These are phyloP conservation scores for Ceratobasidium sp. DNA, from an alignment of 1,284 basidiomycete species.

Conservation along the genomic window DNA sequence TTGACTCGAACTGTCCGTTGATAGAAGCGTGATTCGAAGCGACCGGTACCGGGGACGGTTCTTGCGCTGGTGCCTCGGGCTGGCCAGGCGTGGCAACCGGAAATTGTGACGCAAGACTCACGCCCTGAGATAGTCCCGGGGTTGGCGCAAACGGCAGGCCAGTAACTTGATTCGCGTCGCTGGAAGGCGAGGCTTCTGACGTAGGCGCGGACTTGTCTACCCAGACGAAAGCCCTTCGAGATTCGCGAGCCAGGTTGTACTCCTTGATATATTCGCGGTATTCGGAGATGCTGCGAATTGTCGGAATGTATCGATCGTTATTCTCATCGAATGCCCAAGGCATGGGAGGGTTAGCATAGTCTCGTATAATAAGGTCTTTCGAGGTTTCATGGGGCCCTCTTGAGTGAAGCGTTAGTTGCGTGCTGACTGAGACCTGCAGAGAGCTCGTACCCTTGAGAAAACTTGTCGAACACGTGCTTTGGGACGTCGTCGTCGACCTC, in stretches of 20 bases:
- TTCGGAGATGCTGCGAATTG: not conserved
- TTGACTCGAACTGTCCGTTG: too few species aligned
- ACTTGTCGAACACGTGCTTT: not conserved
- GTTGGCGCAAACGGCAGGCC: too few species aligned
- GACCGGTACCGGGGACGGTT: too few species aligned
- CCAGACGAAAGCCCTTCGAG: not conserved
- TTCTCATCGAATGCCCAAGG: not conserved
- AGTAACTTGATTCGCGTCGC: too few species aligned
- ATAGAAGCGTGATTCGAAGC: too few species aligned
- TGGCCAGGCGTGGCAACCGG: not conserved
- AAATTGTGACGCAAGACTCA: not conserved
- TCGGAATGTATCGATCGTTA: not conserved
- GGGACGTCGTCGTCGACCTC: conserved; percentile 14
- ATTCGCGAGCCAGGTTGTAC: not conserved
- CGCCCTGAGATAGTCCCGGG: not conserved
- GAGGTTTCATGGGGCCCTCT: not conserved
- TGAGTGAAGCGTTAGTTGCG: not conserved
- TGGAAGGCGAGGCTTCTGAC: not conserved
- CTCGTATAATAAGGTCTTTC: not conserved
- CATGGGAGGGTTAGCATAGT: conserved; percentile 8
- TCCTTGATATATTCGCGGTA: not conserved
- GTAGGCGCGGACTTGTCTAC: not conserved
- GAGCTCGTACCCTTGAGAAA: not conserved
- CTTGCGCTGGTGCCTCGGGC: not conserved
- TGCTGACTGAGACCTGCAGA: not conserved